Conservation (phyloP, 2,329 filamentous ascomycete genomes). For the Trichothecium roseum region DNA sequence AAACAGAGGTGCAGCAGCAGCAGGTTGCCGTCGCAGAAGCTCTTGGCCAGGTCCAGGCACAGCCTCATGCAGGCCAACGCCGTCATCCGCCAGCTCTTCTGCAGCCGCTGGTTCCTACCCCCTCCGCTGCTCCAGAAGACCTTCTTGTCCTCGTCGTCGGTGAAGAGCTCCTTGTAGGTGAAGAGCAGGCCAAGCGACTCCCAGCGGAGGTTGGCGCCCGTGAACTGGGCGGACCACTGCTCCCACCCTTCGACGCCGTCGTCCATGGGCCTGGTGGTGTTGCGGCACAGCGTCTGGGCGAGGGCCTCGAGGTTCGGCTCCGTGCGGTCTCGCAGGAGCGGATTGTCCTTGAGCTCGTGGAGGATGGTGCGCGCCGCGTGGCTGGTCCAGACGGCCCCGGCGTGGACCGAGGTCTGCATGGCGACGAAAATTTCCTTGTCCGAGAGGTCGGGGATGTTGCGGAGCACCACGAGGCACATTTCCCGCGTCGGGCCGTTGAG, state of each 20-base stretch:
- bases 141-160: background rate
- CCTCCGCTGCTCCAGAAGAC: background rate
- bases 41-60: conserved; percentile 15
- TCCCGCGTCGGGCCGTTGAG: conserved; percentile 3
- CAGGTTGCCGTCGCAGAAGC: conserved; percentile 15
- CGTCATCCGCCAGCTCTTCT: conserved; percentile 3
- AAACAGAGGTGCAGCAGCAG: conserved; percentile 20
- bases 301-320: conserved; percentile 23
- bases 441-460: conserved; percentile 19
- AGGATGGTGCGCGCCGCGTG: conserved; percentile 17
- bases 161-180: conserved; percentile 2
- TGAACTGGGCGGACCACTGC: conserved; percentile 28
- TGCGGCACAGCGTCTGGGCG: conserved; percentile 23
- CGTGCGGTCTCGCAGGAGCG: conserved; percentile 13
- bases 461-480: conserved; percentile 22
- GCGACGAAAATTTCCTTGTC: conserved; percentile 9
- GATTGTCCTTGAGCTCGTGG: conserved; percentile 19
- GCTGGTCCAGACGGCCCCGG: conserved; percentile 20
- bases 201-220: conserved; percentile 28
- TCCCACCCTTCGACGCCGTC: conserved; percentile 23
- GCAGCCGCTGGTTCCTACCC: background rate
- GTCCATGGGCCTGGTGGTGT: conserved; percentile 22
- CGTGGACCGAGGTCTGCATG: conserved; percentile 8
- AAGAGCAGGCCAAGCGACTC: conserved; percentile 30
- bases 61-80: conserved; percentile 15